phyloP scores from a whole-genome alignment of 2,329 filamentous ascomycete species.

The Fusarium setosum region DNA sequence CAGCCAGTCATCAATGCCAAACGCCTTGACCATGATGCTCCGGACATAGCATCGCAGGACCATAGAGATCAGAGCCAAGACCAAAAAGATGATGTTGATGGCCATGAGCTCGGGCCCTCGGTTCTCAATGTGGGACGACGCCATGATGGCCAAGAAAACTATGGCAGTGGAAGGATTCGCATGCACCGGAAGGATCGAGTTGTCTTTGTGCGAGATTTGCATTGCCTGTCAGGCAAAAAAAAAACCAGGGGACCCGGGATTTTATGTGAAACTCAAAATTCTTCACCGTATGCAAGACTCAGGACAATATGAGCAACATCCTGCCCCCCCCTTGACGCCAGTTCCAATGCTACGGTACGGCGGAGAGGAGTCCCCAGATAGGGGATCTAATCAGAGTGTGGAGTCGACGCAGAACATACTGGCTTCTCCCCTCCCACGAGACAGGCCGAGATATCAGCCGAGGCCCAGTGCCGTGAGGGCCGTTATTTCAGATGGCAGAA shows the following conservation, averaged over 20 bases:
- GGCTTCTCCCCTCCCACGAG: no score
- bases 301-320: neutral
- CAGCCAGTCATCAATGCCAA: constrained; percentile 51
- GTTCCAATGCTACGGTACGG: neutral
- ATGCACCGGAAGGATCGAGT: neutral
- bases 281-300: neutral
- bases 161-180: neutral
- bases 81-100: constrained; percentile 47
- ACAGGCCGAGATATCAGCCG: no score
- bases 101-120: constrained; percentile 46
- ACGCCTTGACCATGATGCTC: constrained; percentile 46
- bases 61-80: constrained; percentile 40
- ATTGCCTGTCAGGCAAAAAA: neutral
- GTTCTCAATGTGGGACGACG: constrained; percentile 35
- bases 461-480: no score
- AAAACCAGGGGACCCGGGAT: neutral
- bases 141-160: constrained; percentile 17
- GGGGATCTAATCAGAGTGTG: no score
- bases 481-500: no score
- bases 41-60: constrained; percentile 49
- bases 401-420: no score
- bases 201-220: no score
- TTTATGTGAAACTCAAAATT: constrained; percentile 1
- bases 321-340: neutral
- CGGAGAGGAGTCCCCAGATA: neutral